Percentiles rank a stretch among this genome's conserved stretches.
Conservation (phyloP, 345 rosid genomes). For the Cardamine resedifolia region DNA sequence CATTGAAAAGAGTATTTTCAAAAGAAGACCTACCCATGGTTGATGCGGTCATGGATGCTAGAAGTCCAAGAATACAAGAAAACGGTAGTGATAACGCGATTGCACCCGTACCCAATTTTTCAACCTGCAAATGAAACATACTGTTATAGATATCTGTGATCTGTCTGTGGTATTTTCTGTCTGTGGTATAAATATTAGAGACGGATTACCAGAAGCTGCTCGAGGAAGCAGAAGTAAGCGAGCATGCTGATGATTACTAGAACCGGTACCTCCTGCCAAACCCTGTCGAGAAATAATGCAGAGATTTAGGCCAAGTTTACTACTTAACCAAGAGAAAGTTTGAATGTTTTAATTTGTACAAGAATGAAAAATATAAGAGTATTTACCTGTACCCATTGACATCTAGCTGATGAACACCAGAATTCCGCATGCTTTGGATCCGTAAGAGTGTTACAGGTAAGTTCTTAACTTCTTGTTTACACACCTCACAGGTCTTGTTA, state of each 20-base stretch:
- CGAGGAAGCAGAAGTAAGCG: conserved; percentile 90
- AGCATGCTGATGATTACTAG: conserved; percentile 89
- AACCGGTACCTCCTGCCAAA: conserved; percentile 91
- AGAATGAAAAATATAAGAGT: not conserved
- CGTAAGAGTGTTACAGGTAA: conserved; percentile 83
- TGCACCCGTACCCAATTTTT: conserved; percentile 75
- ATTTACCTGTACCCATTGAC: conserved; percentile 34
- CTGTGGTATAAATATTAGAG: not conserved
- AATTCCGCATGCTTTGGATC: conserved; percentile 56
- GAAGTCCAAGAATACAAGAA: conserved; percentile 84
- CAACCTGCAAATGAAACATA: conserved; percentile 52
- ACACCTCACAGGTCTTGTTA: conserved; percentile 87
- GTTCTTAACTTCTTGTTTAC: conserved; percentile 83
- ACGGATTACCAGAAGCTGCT: conserved; percentile 75
- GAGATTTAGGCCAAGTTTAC: not conserved
- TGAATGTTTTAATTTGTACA: not conserved
- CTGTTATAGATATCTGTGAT: conserved; percentile 14
- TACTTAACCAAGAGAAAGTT: not conserved
- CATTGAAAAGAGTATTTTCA: not conserved
- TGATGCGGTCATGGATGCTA: conserved; percentile 78
- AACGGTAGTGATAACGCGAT: conserved; percentile 90
- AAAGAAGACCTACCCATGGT: conserved; percentile 73
- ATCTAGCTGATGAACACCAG: conserved; percentile 36
- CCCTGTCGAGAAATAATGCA: conserved; percentile 45
- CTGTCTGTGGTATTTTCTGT: not conserved